Conservation (phyloP, 495 filamentous ascomycete genomes). For the Aeminium ludgeri region DNA sequence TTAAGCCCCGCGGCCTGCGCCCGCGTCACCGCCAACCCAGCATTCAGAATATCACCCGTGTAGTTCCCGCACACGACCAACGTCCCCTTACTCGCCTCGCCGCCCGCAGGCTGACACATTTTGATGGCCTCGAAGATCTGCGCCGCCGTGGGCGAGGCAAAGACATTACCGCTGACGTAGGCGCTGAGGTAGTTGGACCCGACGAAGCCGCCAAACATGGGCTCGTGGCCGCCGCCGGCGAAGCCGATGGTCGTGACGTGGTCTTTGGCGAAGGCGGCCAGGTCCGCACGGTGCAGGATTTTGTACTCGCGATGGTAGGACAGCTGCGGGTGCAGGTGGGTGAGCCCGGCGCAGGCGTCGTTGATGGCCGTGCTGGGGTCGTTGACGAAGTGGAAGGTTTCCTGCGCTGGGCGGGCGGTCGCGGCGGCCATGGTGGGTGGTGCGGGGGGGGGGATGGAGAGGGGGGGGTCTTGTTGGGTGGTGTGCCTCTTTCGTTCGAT, state of each 20-base stretch:
- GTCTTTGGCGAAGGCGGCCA: constrained; percentile 1
- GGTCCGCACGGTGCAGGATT: constrained; percentile 14
- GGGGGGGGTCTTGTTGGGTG: too few species aligned
- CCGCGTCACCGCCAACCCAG: constrained; percentile 13
- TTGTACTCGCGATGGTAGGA: constrained; percentile 12
- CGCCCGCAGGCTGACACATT: constrained; percentile 9
- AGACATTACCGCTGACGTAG: constrained; percentile 15
- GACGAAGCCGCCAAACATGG: constrained; percentile 16
- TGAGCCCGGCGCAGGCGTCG: constrained; percentile 12
- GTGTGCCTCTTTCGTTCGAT: too few species aligned
- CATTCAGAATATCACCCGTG: constrained; percentile 17
- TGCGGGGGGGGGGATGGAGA: too few species aligned
- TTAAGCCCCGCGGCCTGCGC: constrained; percentile 12
- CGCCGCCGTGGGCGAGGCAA: constrained; percentile 12
- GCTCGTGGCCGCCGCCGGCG: constrained; percentile 18
- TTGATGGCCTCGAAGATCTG: constrained; percentile 17
- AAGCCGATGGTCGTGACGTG: constrained; percentile 17
- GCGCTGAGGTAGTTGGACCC: constrained; percentile 14
- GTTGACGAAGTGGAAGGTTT: constrained; percentile 19
- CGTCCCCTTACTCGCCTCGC: constrained; percentile 14
- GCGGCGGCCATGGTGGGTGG: constrained; percentile 8
- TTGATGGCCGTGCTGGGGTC: constrained; percentile 10
- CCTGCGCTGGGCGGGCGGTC: constrained; percentile 3
- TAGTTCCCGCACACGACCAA: constrained; percentile 17
- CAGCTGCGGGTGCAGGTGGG: constrained; percentile 10